Percentiles rank a stretch among this genome's conserved stretches.
These are phyloP conservation scores for Nannochloris sp. DNA, from an alignment of 139 green algal species.

Conservation along the genomic window DNA sequence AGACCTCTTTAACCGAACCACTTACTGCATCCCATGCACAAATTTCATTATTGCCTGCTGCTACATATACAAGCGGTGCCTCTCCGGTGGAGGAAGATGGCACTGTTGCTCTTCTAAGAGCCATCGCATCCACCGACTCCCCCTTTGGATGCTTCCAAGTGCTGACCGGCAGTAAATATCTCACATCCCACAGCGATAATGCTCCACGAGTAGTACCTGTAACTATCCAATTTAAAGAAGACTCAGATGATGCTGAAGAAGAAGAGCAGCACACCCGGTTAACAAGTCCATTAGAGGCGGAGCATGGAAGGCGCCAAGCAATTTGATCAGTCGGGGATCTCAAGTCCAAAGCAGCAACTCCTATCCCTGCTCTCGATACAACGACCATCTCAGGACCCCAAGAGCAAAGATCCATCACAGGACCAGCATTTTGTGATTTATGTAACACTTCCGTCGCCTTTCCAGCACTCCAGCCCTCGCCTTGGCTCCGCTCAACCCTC, in stretches of 20 bases:
- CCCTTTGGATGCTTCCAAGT: constrained; percentile 25
- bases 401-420: constrained; percentile 45
- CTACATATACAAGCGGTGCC: constrained; percentile 65
- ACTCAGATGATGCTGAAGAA: neutral
- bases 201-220: constrained; percentile 51
- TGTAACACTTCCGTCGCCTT: no score
- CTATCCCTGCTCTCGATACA: constrained; percentile 54
- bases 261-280: constrained; percentile 48
- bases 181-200: constrained; percentile 70
- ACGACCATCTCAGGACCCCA: constrained; percentile 59
- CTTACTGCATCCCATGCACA: constrained; percentile 67
- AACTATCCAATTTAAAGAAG: constrained; percentile 47
- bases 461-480: neutral
- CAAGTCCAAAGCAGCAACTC: constrained; percentile 70
- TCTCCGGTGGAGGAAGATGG: constrained; percentile 8
- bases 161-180: constrained; percentile 53
- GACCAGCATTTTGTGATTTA: constrained; percentile 20
- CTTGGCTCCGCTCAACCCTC: constrained; percentile 66
- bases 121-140: constrained; percentile 41
- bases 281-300: constrained; percentile 38
- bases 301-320: constrained; percentile 50
- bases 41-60: constrained; percentile 63
- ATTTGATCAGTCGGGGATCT: constrained; percentile 34
- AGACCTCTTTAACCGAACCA: constrained; percentile 35
- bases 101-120: constrained; percentile 35